These are phyloP conservation scores for Aspergillus brunneoviolaceus DNA, from an alignment of 2,329 filamentous ascomycete genomes.

Conservation along the genomic window DNA sequence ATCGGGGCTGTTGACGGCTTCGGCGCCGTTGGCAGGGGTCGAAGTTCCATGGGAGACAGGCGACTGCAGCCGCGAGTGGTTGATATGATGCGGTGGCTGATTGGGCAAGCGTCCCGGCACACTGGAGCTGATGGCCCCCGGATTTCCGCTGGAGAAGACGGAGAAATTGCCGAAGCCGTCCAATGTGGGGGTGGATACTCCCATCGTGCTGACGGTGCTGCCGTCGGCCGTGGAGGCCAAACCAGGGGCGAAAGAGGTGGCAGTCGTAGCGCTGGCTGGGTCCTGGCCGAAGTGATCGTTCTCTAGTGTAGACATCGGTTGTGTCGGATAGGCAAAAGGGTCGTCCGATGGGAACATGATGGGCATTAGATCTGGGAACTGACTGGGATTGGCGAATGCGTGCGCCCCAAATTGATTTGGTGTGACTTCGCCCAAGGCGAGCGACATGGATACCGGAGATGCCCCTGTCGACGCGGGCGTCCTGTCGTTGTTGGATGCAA, in stretches of 20 bases:
- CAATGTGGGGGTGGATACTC: slow-evolving; percentile 25
- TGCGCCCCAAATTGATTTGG: slow-evolving; percentile 31
- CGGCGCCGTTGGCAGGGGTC: slow-evolving; percentile 25
- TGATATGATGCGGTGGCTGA: slow-evolving; percentile 15
- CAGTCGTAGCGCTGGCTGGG: slow-evolving; percentile 4
- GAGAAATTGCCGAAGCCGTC: slow-evolving; percentile 30
- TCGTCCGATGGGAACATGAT: slow-evolving; percentile 54
- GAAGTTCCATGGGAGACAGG: slow-evolving; percentile 32
- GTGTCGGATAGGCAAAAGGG: slow-evolving; percentile 52
- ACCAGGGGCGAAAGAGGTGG: slow-evolving; percentile 21
- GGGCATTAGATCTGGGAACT: slow-evolving; percentile 49
- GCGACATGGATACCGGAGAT: slow-evolving; percentile 21
- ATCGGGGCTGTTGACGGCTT: slow-evolving; percentile 40
- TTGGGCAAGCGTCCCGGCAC: slow-evolving; percentile 30
- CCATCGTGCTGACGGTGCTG: slow-evolving; percentile 6
- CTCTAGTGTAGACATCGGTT: slow-evolving; percentile 49
- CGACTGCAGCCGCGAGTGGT: slow-evolving; percentile 32
- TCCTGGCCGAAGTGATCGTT: slow-evolving; percentile 42
- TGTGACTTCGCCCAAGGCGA: slow-evolving; percentile 26
- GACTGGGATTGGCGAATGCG: slow-evolving; percentile 32
- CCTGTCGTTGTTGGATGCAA: slow-evolving; percentile 22
- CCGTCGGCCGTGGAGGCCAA: slow-evolving; percentile 17
- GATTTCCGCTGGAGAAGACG: slow-evolving; percentile 23
- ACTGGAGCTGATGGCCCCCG: slow-evolving; percentile 25
- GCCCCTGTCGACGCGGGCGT: slow-evolving; percentile 19